A percentile compares a stretch with the other conserved stretches of the same genome.
phyloP scores from a whole-genome alignment of 306 rosid genomes.

The Gynostemma pentaphyllum region DNA sequence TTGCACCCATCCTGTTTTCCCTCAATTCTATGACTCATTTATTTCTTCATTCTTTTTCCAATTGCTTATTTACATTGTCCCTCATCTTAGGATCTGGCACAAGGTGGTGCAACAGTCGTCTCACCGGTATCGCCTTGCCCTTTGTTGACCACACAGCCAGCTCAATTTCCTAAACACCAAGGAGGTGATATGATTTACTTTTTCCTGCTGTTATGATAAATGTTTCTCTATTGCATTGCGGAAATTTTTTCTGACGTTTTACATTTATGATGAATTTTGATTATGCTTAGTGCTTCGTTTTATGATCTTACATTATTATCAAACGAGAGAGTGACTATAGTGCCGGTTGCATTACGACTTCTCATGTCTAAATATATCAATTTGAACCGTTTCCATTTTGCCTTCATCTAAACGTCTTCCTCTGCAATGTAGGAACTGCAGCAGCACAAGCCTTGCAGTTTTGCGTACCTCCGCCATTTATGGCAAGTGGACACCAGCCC shows the following conservation, averaged over 20 bases:
- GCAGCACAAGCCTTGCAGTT: constrained; percentile 50
- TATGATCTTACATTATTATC: background rate
- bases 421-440: constrained; percentile 34
- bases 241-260: background rate
- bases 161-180: constrained; percentile 68
- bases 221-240: background rate
- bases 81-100: constrained; percentile 58
- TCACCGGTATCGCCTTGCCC: constrained; percentile 50
- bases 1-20: background rate
- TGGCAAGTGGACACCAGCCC: constrained; percentile 44
- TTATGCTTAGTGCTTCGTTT: too few species aligned
- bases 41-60: background rate
- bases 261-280: too few species aligned
- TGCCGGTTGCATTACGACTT: background rate
- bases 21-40: background rate
- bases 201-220: background rate
- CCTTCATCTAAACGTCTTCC: background rate
- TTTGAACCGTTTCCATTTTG: background rate
- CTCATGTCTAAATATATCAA: background rate
- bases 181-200: constrained; percentile 37
- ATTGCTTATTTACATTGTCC: constrained; percentile 12
- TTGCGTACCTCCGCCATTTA: constrained; percentile 39
- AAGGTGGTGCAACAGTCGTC: constrained; percentile 48
- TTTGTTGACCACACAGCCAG: constrained; percentile 38
- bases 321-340: background rate